Conservation (phyloP, 2,329 filamentous ascomycete species). For the Hymenotorrendiella dingleyae region DNA sequence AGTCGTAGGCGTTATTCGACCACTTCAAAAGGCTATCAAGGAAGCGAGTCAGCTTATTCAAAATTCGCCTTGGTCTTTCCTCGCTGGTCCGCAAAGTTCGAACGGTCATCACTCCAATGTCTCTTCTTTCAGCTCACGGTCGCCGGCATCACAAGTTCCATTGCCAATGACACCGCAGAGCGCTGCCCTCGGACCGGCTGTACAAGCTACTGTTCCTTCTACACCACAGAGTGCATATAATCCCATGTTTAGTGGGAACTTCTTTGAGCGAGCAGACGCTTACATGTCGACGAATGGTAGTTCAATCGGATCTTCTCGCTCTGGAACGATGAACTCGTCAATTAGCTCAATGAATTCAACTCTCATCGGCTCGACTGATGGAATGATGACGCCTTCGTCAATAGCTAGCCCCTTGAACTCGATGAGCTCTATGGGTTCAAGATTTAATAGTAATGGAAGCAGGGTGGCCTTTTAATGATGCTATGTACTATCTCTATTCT, state of each 20-base stretch:
- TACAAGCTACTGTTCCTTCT: slow-evolving; percentile 80
- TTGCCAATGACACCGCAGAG: slow-evolving; percentile 84
- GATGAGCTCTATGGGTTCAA: slow-evolving; percentile 15
- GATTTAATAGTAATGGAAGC: slow-evolving; percentile 27
- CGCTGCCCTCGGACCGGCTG: slow-evolving; percentile 81
- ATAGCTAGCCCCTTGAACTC: slow-evolving; percentile 25
- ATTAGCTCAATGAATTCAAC: slow-evolving; percentile 26
- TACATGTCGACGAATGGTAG: slow-evolving; percentile 24
- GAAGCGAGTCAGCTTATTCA: slow-evolving; percentile 71
- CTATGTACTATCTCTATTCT: background rate
- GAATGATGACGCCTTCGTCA: slow-evolving; percentile 23
- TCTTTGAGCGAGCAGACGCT: slow-evolving; percentile 30
- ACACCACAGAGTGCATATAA: slow-evolving; percentile 42
- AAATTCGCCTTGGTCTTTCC: slow-evolving; percentile 55
- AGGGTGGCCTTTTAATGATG: slow-evolving; percentile 20
- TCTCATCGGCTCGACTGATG: slow-evolving; percentile 22
- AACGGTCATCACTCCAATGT: slow-evolving; percentile 21
- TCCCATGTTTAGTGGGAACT: slow-evolving; percentile 27
- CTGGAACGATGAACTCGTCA: slow-evolving; percentile 29
- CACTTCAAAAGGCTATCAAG: slow-evolving; percentile 76
- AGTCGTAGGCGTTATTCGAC: slow-evolving; percentile 67
- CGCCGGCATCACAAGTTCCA: slow-evolving; percentile 44
- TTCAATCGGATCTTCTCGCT: slow-evolving; percentile 23
- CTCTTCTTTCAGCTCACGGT: slow-evolving; percentile 23
- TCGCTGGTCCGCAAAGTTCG: slow-evolving; percentile 29